A percentile compares a stretch with the other conserved stretches of the same genome.
These are phyloP conservation scores for Grifola frondosa DNA, from an alignment of 1,284 basidiomycete genomes.

Conservation along the genomic window DNA sequence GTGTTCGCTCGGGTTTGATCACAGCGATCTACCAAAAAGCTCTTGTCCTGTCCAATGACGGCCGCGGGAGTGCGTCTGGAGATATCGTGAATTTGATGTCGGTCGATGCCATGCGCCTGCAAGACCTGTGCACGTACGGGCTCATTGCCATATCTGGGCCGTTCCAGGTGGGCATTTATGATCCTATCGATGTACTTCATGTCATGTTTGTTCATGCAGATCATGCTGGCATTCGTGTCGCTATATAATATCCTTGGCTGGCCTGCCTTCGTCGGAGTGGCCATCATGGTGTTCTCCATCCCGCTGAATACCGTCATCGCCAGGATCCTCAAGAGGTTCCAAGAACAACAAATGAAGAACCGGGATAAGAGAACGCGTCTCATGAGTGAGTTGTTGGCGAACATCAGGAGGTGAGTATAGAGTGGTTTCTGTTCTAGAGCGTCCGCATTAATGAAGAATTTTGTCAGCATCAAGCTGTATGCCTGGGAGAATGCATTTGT, in stretches of 20 bases:
- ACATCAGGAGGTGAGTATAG: slow-evolving; percentile 74
- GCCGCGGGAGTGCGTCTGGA: slow-evolving; percentile 77
- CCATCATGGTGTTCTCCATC: slow-evolving; percentile 82
- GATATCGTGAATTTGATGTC: slow-evolving; percentile 96
- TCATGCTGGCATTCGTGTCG: slow-evolving; percentile 86
- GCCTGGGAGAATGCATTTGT: slow-evolving; percentile 91
- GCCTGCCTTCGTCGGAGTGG: slow-evolving; percentile 91
- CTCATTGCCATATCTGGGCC: slow-evolving; percentile 71
- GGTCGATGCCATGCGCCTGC: slow-evolving; percentile 82
- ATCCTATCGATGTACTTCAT: background rate
- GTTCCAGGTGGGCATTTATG: slow-evolving; percentile 48
- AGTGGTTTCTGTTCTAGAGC: background rate
- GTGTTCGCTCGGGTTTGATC: slow-evolving; percentile 85
- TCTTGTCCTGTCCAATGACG: slow-evolving; percentile 82
- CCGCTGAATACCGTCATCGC: slow-evolving; percentile 84
- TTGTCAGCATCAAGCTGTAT: slow-evolving; percentile 70
- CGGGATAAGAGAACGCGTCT: slow-evolving; percentile 73
- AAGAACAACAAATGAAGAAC: slow-evolving; percentile 90
- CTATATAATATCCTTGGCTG: slow-evolving; percentile 89
- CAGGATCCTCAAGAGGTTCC: slow-evolving; percentile 74
- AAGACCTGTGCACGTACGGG: slow-evolving; percentile 85
- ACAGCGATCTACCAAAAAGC: slow-evolving; percentile 87
- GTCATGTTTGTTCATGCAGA: slow-evolving; percentile 41
- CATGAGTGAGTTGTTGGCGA: slow-evolving; percentile 83
- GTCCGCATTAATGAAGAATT: background rate